Conservation (phyloP, 306 rosid species). For the Rosa multiflora region DNA sequence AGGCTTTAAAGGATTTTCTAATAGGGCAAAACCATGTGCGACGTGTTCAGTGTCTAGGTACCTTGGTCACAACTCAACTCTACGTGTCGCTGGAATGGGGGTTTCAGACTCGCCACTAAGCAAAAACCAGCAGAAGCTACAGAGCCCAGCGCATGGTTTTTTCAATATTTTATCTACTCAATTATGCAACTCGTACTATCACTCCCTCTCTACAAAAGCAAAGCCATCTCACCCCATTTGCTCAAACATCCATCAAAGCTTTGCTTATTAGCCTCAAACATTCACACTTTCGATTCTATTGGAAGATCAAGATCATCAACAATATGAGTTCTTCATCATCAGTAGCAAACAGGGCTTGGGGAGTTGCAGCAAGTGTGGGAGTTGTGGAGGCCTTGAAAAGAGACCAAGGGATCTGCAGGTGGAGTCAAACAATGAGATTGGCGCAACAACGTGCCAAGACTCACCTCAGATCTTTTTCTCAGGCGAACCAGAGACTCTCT, state of each 20-base stretch:
- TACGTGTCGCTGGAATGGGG: not conserved
- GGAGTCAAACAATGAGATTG: conserved; percentile 37
- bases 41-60: not conserved
- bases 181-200: not conserved
- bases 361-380: conserved; percentile 37
- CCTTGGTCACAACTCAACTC: not conserved
- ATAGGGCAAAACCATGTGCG: not conserved
- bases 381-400: conserved; percentile 52
- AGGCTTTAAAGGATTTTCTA: not conserved
- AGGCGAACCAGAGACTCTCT: conserved; percentile 34
- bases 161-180: not conserved
- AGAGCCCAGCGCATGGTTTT: conserved; percentile 4
- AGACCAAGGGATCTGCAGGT: conserved; percentile 61
- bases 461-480: conserved; percentile 30
- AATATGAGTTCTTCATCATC: conserved; percentile 22
- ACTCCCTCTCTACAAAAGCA: not conserved
- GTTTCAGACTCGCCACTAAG: not conserved
- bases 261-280: not conserved
- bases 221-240: not conserved
- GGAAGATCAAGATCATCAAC: not conserved
- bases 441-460: conserved; percentile 37
- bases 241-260: not conserved
- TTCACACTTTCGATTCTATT: not conserved
- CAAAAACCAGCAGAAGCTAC: not conserved
- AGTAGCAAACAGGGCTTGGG: conserved; percentile 19